Percentiles rank a stretch among this genome's conserved stretches.
Conservation (phyloP, 106 monocot species). For the Dendrobium nobile region DNA sequence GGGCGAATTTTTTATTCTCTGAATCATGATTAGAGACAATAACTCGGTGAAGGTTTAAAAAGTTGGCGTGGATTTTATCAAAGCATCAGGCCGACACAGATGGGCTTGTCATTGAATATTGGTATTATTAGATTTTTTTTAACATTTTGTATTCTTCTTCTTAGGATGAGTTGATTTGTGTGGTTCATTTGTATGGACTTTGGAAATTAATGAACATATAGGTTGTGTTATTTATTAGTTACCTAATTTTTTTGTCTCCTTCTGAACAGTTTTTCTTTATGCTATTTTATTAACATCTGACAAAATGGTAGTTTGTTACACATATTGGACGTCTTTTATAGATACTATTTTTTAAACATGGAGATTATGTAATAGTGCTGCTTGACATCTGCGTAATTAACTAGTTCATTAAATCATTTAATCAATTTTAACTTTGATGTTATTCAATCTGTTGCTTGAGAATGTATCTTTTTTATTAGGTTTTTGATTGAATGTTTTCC, state of each 20-base stretch:
- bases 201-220: not conserved
- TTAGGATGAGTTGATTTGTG: not conserved
- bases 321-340: not conserved
- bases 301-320: too few species aligned
- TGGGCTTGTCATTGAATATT: constrained; percentile 94
- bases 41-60: constrained; percentile 86
- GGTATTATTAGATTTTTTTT: constrained; percentile 27
- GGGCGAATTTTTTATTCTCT: constrained; percentile 87
- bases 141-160: not conserved
- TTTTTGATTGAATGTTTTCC: not conserved
- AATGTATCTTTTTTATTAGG: not conserved
- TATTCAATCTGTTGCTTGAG: not conserved
- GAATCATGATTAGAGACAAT: constrained; percentile 53
- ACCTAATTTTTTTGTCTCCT: not conserved
- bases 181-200: not conserved
- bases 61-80: constrained; percentile 98
- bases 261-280: not conserved
- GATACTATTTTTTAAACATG: not conserved
- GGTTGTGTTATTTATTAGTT: not conserved
- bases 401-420: too few species aligned
- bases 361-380: too few species aligned
- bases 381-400: too few species aligned
- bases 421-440: too few species aligned
- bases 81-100: constrained; percentile 94
- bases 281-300: not conserved